Evolutionary conservation across 2,329 filamentous ascomycete genomes (phyloP).

Genomic region (Dendrostoma leiphaemia): DNA sequence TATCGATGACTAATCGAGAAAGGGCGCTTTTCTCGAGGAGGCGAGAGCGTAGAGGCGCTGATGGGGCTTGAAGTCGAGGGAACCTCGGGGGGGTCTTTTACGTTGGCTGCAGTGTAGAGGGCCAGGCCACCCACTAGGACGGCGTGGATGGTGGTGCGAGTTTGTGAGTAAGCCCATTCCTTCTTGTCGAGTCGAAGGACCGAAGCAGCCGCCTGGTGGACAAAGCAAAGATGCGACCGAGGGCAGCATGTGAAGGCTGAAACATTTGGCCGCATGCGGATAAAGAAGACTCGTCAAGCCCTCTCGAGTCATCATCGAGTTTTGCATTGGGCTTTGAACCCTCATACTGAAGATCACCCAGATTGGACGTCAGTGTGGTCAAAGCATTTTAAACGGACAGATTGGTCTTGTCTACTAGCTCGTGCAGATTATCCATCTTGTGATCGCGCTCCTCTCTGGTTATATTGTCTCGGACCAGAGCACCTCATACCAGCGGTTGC

Average conservation of each 20-base stretch:
- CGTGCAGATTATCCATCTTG: not conserved
- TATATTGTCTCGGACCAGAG: not conserved
- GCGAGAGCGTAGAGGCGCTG: not conserved
- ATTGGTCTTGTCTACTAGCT: not conserved
- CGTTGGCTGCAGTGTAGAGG: not conserved
- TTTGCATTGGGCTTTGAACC: too few relatives aligned
- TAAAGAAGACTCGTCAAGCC: not conserved
- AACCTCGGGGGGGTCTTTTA: not conserved
- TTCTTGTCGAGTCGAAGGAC: not conserved
- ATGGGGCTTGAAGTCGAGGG: not conserved
- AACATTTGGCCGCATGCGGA: slow-evolving; percentile 8
- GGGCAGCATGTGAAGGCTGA: not conserved
- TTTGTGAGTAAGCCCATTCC: not conserved
- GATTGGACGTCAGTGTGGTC: not conserved
- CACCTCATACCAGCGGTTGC: not conserved
- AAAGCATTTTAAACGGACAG: not conserved
- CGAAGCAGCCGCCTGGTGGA: not conserved
- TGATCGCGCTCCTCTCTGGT: not conserved
- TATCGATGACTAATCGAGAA: not conserved
- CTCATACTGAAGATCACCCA: not conserved
- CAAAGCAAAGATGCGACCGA: not conserved
- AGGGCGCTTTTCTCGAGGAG: not conserved
- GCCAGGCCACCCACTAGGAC: not conserved
- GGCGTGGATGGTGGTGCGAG: not conserved
- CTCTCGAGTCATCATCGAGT: not conserved